phyloP scores from a whole-genome alignment of 1,284 basidiomycete genomes.

The Lignosus rhinocerotis region DNA sequence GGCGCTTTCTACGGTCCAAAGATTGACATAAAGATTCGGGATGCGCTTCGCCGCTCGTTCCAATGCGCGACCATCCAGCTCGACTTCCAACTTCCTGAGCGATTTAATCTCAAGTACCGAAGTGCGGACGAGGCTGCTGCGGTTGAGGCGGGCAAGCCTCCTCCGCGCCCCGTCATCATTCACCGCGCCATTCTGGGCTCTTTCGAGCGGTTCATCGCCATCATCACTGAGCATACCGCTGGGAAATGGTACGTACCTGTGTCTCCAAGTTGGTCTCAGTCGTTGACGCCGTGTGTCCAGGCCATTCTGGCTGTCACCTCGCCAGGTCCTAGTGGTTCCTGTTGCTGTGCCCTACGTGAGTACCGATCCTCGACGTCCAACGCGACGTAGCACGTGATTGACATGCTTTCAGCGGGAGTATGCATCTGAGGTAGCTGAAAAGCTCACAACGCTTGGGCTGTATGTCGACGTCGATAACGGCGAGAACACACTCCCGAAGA shows the following conservation, averaged over 20 bases:
- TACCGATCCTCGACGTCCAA: slow-evolving; percentile 24
- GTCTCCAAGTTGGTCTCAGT: not conserved
- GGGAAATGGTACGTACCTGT: slow-evolving; percentile 84
- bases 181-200: slow-evolving; percentile 97
- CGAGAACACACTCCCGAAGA: slow-evolving; percentile 94
- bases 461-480: slow-evolving; percentile 93
- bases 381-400: not conserved
- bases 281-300: slow-evolving; percentile 33
- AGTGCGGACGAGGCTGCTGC: slow-evolving; percentile 65
- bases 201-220: slow-evolving; percentile 95
- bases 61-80: slow-evolving; percentile 99
- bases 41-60: slow-evolving; percentile 91
- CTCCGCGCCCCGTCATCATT: slow-evolving; percentile 92
- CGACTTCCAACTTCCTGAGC: slow-evolving; percentile 98
- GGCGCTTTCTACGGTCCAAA: slow-evolving; percentile 98
- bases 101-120: slow-evolving; percentile 95
- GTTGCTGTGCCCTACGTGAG: slow-evolving; percentile 85
- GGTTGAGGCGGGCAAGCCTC: slow-evolving; percentile 50
- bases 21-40: slow-evolving; percentile 97
- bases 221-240: slow-evolving; percentile 95
- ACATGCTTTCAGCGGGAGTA: slow-evolving; percentile 75
- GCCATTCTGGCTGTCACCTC: slow-evolving; percentile 98
- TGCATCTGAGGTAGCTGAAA: slow-evolving; percentile 76
- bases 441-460: slow-evolving; percentile 72
- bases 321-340: slow-evolving; percentile 94